phyloP scores from a whole-genome alignment of 306 rosid species.

The Quercus bicolor region DNA sequence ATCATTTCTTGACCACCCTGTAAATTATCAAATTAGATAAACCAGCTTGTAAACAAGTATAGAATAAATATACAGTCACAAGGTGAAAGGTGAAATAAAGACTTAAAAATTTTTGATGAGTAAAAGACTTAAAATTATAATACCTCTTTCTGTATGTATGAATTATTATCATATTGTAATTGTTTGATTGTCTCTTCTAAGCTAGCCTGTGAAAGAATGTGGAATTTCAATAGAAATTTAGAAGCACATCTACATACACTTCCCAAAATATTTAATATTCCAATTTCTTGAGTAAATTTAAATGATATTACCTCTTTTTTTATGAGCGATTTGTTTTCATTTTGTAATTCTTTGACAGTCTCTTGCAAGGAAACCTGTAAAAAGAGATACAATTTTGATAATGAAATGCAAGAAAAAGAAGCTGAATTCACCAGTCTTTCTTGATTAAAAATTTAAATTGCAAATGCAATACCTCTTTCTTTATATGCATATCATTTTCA shows the following conservation, averaged over 20 bases:
- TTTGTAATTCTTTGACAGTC: conserved; percentile 38
- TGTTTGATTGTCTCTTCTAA: conserved; percentile 40
- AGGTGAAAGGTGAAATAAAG: background rate
- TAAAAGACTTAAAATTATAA: background rate
- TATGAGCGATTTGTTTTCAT: conserved; percentile 40
- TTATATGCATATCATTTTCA: conserved; percentile 36
- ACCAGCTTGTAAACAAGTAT: conserved; percentile 10
- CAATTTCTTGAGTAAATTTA: conserved; percentile 11
- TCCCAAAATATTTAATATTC: background rate
- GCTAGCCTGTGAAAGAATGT: conserved; percentile 28
- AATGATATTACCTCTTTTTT: conserved; percentile 40
- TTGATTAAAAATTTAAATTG: conserved; percentile 13
- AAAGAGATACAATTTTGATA: conserved; percentile 20
- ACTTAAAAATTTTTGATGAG: too few species aligned
- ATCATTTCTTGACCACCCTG: conserved; percentile 58
- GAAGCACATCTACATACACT: background rate
- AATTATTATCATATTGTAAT: conserved; percentile 39
- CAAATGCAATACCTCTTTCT: conserved; percentile 43
- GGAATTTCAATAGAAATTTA: background rate
- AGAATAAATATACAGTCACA: conserved; percentile 11
- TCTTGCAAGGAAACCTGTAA: conserved; percentile 56
- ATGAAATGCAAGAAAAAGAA: background rate
- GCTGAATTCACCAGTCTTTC: background rate
- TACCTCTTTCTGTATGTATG: conserved; percentile 49
- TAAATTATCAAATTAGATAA: conserved; percentile 23